phyloP scores from a whole-genome alignment of 2,329 filamentous ascomycete species.

The Hymenotorrendiella dingleyae region DNA sequence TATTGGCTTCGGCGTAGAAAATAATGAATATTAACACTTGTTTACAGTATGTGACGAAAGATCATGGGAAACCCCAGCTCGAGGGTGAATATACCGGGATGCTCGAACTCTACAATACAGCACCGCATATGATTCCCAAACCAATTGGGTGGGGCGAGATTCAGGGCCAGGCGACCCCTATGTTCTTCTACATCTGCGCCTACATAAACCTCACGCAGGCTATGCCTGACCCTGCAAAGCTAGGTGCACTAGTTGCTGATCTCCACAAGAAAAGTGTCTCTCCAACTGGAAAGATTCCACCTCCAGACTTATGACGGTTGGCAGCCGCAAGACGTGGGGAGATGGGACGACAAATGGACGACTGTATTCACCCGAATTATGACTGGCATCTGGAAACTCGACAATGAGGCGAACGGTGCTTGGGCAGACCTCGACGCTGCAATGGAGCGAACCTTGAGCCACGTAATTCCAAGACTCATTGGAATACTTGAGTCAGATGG shows the following conservation, averaged over 20 bases:
- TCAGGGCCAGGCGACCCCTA: not conserved
- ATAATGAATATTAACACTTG: no score
- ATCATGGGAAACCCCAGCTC: constrained; percentile 1
- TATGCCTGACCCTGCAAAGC: constrained; percentile 17
- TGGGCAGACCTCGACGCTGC: constrained; percentile 5
- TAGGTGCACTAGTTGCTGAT: constrained; percentile 19
- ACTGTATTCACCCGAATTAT: constrained; percentile 27
- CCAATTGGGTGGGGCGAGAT: constrained; percentile 9
- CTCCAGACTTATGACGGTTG: no score
- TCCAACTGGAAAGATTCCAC: constrained; percentile 11
- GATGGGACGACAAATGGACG: constrained; percentile 34
- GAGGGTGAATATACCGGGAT: constrained; percentile 7
- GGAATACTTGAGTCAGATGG: constrained; percentile 15
- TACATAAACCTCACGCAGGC: constrained; percentile 22
- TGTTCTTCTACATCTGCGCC: constrained; percentile 24
- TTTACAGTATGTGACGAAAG: constrained; percentile 27
- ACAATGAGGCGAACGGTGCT: constrained; percentile 6
- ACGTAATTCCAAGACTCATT: constrained; percentile 11
- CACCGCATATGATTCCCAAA: constrained; percentile 5
- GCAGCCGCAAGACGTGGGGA: no score
- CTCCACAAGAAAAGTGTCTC: constrained; percentile 21
- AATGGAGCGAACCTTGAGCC: not conserved
- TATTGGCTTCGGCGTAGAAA: no score
- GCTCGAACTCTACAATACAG: constrained; percentile 4
- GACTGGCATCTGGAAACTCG: not conserved